Base-by-base conservation (phyloP, 2,329 filamentous ascomycete species). In the Phialocephala sp. region DNA sequence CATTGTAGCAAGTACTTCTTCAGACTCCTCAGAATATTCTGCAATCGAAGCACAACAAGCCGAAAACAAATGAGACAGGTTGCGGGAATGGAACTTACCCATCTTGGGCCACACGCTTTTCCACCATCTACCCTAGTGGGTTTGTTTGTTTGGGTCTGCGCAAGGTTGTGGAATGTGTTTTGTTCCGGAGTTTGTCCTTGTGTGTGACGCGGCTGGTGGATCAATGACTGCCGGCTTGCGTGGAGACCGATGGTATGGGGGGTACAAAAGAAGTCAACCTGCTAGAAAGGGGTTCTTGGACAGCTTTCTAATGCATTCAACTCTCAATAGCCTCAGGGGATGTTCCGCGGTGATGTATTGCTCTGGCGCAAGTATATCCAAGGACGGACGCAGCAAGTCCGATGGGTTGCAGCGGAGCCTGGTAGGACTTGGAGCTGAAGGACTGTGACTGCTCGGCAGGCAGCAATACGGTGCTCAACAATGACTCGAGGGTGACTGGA, bases 101-200 rank as follows among this genome's bases (percentile, higher is more conserved):
- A 54, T 54, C 50, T 54, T 54, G 50, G 27, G 14, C 24, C 50
- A 50, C 22, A 54, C 12, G 24, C 15, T n/a, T 35, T 54, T 27
- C 27, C 50, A 54, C 50, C 50, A 54, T 54, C 27, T 8, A 54
- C 50, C 15, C 50, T 8, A 54, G 50, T 54, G 50, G 50, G 50
- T 18, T 12, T 24, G 3, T 52, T 52, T 6, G 8, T 27, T 50
- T 50, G 15, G 50, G 18, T 32, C 24, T n/a, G 18, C 11, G 24
- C 50, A 32, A 35, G 27, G 50, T 15, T 8, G 14, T 35, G 50
- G 2, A 27, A 24, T 2, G 50, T 54, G 18, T 15, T 35, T 54
- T 22, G 50, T 54, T 27, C 22, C 20, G 32, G 20, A 27, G 50
- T 54, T 54, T 54, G 50, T 54, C 32, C 27, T 18, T 32, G 11